Evolutionary conservation across 169 alveolate species (phyloP), one percentile per base, ranked within the genome.

Genomic region (Cryptosporidium bovis): DNA sequence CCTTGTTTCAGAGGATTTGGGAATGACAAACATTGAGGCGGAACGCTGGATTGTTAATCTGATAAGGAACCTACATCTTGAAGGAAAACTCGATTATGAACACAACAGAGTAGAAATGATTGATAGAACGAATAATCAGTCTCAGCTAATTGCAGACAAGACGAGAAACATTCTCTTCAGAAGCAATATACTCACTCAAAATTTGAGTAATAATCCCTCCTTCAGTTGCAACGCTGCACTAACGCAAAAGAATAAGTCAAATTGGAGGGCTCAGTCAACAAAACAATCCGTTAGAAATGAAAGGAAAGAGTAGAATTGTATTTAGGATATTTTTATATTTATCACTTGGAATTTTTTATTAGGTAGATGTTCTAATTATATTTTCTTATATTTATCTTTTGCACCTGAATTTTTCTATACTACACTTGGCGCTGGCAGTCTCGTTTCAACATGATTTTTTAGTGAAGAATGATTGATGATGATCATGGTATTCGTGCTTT

Each of bases 21-120:
- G 93, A 91, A 92, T 95, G 95, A 83, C 93, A 48, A 90, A 95
- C 18, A 94, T 93, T 66, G 96, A 93, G 20, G 97, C 98, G 6
- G 98, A 95, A 77, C 91, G 95, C 18, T 95, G 98, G 98, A 94
- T 95, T 55, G 98, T 95, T 65, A 95, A 94, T 84, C 92, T 95
- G 36, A 95, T 95, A 46, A 91, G 97, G 29, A 94, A 95, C 90
- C 95, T 97, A 12, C 83, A 83, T 18, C 90, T 84, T 18, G 98
- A 95, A 91, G 98, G 97, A 0, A 95, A 95, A 82, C 94, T 95
- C 53, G 97, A 95, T 84, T 92, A 96, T 83, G 98, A 95, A 90
- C 93, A 93, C 83, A 95, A 95, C 82, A 93, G 97, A 53, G 97
- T 95, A 29, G 96, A 94, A 90, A 94, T 95, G 84, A 92, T 96